These are phyloP conservation scores for Pisolithus albus DNA, from an alignment of 768 basidiomycete genomes.

Conservation along the genomic window DNA sequence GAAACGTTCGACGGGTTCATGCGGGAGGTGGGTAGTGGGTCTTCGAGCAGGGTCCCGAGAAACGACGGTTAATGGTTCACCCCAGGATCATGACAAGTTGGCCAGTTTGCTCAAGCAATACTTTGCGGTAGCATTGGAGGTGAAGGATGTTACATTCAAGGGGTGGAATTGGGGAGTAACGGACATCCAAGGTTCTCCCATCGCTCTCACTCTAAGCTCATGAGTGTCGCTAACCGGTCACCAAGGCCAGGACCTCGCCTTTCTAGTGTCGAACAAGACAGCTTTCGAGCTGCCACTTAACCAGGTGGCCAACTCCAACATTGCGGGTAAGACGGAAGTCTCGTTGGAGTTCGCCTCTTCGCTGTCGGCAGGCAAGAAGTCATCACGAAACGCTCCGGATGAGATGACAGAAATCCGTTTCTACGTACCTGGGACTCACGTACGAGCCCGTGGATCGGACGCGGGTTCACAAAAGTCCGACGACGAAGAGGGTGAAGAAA, in stretches of 20 bases:
- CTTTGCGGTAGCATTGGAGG: constrained; percentile 80
- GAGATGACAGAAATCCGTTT: constrained; percentile 96
- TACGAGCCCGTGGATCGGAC: constrained; percentile 59
- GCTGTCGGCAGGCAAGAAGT: constrained; percentile 38
- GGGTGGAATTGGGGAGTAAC: constrained; percentile 99
- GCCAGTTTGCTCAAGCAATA: constrained; percentile 75
- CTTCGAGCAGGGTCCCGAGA: neutral
- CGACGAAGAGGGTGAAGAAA: constrained; percentile 63
- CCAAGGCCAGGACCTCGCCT: constrained; percentile 84
- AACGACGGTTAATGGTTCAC: neutral
- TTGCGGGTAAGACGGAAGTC: constrained; percentile 96
- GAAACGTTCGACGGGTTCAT: constrained; percentile 93
- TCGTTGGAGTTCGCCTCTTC: constrained; percentile 83
- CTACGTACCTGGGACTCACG: constrained; percentile 80
- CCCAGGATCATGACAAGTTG: constrained; percentile 87
- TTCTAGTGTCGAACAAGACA: constrained; percentile 80
- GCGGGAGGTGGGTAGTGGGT: constrained; percentile 55
- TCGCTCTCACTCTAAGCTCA: neutral
- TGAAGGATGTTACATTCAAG: constrained; percentile 79
- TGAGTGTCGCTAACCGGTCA: constrained; percentile 2
- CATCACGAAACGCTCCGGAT: constrained; percentile 45
- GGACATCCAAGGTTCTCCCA: constrained; percentile 75
- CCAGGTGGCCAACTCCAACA: constrained; percentile 93
- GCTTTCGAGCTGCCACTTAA: constrained; percentile 85
- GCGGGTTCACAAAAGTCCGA: constrained; percentile 70